Conservation (phyloP, 1,284 basidiomycete genomes). For the Cryptococcus sp. region DNA sequence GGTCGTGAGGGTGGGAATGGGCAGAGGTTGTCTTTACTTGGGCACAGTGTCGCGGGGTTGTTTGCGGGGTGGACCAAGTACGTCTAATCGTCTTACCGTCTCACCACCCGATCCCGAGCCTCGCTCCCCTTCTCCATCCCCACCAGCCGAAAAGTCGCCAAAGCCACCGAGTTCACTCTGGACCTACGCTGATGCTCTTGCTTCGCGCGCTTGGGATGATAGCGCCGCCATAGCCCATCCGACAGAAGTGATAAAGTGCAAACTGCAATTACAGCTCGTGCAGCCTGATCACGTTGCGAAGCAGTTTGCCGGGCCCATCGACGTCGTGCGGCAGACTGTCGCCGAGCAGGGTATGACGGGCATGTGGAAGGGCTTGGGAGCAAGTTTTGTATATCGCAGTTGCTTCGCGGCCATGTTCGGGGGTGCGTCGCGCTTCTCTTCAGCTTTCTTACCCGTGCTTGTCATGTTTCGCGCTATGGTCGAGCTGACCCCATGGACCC, state of each 20-base stretch:
- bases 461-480: neutral
- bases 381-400: slow-evolving; percentile 50
- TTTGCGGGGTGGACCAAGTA: slow-evolving; percentile 54
- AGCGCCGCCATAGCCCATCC: slow-evolving; percentile 53
- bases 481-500: neutral
- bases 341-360: slow-evolving; percentile 43
- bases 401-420: slow-evolving; percentile 53
- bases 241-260: slow-evolving; percentile 53
- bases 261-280: slow-evolving; percentile 50
- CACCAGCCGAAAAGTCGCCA: slow-evolving; percentile 7
- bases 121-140: neutral
- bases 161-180: neutral
- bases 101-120: neutral
- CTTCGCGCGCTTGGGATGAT: neutral
- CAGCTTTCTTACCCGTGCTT: neutral
- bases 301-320: slow-evolving; percentile 45
- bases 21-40: slow-evolving; percentile 40
- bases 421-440: slow-evolving; percentile 28
- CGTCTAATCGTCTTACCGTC: slow-evolving; percentile 11
- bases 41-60: slow-evolving; percentile 49
- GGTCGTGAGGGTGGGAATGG: slow-evolving; percentile 13
- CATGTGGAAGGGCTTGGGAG: slow-evolving; percentile 50
- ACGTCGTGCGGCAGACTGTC: slow-evolving; percentile 50
- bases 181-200: neutral
- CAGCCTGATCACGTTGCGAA: slow-evolving; percentile 38